Percentiles rank a stretch among this genome's conserved stretches.
phyloP scores from a whole-genome alignment of 1,284 basidiomycete species.

The Ustilago loliicola region DNA sequence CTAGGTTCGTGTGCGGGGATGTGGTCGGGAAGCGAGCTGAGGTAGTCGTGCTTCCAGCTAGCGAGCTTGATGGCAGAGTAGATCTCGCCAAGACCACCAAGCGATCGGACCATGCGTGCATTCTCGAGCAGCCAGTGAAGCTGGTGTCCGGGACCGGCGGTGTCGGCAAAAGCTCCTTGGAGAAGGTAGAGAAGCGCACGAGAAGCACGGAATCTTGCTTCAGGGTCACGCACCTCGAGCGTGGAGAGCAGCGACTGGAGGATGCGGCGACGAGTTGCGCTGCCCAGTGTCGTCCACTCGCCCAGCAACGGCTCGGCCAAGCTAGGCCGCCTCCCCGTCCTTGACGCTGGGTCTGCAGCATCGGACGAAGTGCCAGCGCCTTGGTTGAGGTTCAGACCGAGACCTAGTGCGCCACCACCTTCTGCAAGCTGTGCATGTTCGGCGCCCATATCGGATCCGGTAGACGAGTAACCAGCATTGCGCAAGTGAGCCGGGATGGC shows the following conservation, averaged over 20 bases:
- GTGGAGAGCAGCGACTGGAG: slow-evolving; percentile 60
- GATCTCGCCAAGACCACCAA: slow-evolving; percentile 86
- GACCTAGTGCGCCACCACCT: slow-evolving; percentile 43
- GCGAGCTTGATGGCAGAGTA: slow-evolving; percentile 91
- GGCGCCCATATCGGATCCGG: slow-evolving; percentile 19
- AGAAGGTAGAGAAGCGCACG: slow-evolving; percentile 62
- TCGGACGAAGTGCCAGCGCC: slow-evolving; percentile 1
- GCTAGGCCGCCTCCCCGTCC: slow-evolving; percentile 29
- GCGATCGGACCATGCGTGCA: slow-evolving; percentile 84
- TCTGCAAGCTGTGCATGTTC: slow-evolving; percentile 16
- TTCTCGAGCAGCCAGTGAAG: slow-evolving; percentile 96
- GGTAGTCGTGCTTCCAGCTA: slow-evolving; percentile 83
- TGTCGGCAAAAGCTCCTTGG: slow-evolving; percentile 90
- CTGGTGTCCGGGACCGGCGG: slow-evolving; percentile 90
- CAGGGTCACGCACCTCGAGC: slow-evolving; percentile 64
- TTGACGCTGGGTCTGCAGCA: neutral
- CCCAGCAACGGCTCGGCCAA: slow-evolving; percentile 36
- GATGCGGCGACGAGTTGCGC: slow-evolving; percentile 54
- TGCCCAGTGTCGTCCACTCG: slow-evolving; percentile 63
- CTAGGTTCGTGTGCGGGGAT: slow-evolving; percentile 47
- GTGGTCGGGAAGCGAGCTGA: slow-evolving; percentile 67
- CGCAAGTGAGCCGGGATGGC: slow-evolving; percentile 32
- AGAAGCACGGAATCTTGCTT: slow-evolving; percentile 58
- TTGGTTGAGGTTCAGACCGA: slow-evolving; percentile 50
- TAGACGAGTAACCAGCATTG: slow-evolving; percentile 32